Evolutionary conservation across 306 rosid genomes (phyloP).

Genomic region (Delonix regia): DNA sequence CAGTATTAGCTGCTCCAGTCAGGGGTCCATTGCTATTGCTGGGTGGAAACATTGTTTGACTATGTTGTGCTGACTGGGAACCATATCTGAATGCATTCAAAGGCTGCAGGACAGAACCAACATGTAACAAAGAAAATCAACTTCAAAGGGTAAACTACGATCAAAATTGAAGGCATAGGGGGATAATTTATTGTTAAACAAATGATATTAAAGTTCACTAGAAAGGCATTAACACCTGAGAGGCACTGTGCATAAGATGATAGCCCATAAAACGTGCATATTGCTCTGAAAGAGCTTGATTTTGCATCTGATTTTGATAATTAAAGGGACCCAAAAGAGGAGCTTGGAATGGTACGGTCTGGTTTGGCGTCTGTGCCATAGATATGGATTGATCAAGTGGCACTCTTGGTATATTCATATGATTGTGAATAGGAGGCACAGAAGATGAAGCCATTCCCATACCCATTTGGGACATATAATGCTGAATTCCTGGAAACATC

Average conservation of each 20-base stretch:
- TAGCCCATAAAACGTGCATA: conserved; percentile 70
- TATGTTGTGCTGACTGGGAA: conserved; percentile 53
- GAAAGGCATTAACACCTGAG: conserved; percentile 55
- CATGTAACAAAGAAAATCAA: neutral
- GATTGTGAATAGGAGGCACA: conserved; percentile 54
- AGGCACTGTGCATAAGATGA: conserved; percentile 66
- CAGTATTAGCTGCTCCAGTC: conserved; percentile 45
- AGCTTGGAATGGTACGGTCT: conserved; percentile 56
- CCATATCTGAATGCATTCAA: conserved; percentile 63
- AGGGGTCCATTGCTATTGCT: conserved; percentile 45
- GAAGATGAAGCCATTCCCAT: conserved; percentile 62
- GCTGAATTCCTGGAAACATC: conserved; percentile 80
- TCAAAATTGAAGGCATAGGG: neutral
- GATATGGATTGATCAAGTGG: conserved; percentile 55
- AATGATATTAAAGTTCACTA: neutral
- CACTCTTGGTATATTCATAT: conserved; percentile 56
- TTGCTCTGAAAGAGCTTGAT: conserved; percentile 63
- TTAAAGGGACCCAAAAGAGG: conserved; percentile 55
- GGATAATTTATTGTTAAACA: neutral
- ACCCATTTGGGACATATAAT: conserved; percentile 64
- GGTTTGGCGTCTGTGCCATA: conserved; percentile 57
- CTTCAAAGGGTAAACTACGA: conserved; percentile 3
- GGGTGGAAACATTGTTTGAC: conserved; percentile 53
- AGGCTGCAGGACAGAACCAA: conserved; percentile 49
- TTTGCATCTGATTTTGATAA: conserved; percentile 73